Evolutionary conservation across 805 yeast species (phyloP).

Genomic region (Lipomyces spencermartinsiae): DNA sequence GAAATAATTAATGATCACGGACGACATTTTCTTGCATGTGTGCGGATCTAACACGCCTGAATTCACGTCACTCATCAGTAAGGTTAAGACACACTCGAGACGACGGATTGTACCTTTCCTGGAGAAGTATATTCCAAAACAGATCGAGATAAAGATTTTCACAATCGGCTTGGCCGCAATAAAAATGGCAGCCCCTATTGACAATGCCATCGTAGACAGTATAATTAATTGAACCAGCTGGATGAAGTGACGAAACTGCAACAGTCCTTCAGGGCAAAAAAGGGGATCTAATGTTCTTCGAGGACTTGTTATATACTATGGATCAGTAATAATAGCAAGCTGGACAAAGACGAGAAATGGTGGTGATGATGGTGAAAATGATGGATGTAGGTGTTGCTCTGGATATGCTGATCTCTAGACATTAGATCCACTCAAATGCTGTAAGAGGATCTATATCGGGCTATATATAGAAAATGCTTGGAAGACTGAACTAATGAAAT

Average conservation of each 20-base stretch:
- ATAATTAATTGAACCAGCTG: not conserved
- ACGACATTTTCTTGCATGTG: slow-evolving; percentile 67
- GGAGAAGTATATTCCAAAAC: slow-evolving; percentile 69
- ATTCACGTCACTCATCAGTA: not conserved
- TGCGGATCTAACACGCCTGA: slow-evolving; percentile 34
- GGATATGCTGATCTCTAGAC: not conserved
- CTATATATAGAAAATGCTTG: not conserved
- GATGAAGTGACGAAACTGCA: not conserved
- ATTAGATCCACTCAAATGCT: slow-evolving; percentile 3
- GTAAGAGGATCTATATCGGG: not conserved
- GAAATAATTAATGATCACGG: slow-evolving; percentile 68
- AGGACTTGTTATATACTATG: not conserved
- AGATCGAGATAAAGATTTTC: slow-evolving; percentile 76
- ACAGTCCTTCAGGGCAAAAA: not conserved
- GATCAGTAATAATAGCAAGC: not conserved
- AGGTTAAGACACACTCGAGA: not conserved
- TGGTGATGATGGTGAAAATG: not conserved
- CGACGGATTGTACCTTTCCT: slow-evolving; percentile 67
- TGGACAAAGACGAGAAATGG: not conserved
- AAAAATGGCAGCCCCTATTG: slow-evolving; percentile 71
- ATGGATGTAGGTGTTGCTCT: not conserved
- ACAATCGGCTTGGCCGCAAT: slow-evolving; percentile 85
- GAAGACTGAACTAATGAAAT: not conserved
- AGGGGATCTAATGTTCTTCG: not conserved
- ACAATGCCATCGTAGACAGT: slow-evolving; percentile 18